phyloP scores from a whole-genome alignment of 2,329 filamentous ascomycete species.

The Alternaria postmessia region DNA sequence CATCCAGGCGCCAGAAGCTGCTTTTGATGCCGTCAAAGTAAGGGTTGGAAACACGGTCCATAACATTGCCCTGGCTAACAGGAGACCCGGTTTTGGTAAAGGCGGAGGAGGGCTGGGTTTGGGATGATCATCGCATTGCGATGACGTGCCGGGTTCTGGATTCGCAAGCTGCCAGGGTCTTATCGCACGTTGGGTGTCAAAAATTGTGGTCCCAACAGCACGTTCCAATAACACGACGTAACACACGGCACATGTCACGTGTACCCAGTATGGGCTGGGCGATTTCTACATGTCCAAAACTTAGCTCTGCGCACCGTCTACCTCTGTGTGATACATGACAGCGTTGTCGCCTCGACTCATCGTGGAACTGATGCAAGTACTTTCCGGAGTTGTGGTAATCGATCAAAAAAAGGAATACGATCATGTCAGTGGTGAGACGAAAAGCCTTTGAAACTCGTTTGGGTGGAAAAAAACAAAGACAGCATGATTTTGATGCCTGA shows the following conservation, averaged over 20 bases:
- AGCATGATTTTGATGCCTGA: neutral
- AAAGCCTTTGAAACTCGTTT: neutral
- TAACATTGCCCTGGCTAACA: constrained; percentile 40
- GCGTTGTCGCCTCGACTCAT: neutral
- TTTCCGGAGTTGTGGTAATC: neutral
- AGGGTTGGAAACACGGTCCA: constrained; percentile 56
- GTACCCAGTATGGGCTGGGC: neutral
- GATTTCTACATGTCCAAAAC: neutral
- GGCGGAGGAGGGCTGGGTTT: constrained; percentile 25
- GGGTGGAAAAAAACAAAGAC: neutral
- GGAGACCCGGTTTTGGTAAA: constrained; percentile 23
- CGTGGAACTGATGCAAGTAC: neutral
- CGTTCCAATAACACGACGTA: constrained; percentile 9
- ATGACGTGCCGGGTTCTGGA: constrained; percentile 15
- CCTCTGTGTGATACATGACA: neutral
- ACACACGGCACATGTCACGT: neutral
- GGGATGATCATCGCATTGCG: constrained; percentile 17
- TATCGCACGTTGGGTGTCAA: constrained; percentile 12
- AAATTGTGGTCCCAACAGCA: constrained; percentile 13
- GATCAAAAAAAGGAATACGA: neutral
- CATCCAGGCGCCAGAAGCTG: constrained; percentile 31
- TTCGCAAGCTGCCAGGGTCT: constrained; percentile 5
- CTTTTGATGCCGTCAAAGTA: constrained; percentile 56
- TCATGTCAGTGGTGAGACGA: neutral
- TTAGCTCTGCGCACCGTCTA: neutral